Conservation (phyloP, 2,329 filamentous ascomycete genomes). For the Lizonia empirigonia region DNA sequence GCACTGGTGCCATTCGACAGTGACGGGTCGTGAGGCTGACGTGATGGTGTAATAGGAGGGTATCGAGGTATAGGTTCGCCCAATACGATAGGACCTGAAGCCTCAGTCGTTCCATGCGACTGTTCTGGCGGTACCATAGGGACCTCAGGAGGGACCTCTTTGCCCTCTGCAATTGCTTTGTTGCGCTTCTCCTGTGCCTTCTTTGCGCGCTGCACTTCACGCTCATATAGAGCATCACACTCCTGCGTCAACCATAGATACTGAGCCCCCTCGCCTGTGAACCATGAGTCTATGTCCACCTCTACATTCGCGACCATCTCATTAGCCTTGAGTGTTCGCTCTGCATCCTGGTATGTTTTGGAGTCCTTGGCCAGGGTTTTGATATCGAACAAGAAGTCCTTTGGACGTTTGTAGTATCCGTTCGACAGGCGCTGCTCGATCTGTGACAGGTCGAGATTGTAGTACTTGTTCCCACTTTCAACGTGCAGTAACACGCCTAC, state of each 20-base stretch:
- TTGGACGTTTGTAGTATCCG: slow-evolving; percentile 89
- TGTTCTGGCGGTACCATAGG: slow-evolving; percentile 50
- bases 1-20: slow-evolving; percentile 63
- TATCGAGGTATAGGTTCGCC: slow-evolving; percentile 65
- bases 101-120: slow-evolving; percentile 52
- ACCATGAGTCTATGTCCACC: slow-evolving; percentile 83
- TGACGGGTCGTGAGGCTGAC: slow-evolving; percentile 54
- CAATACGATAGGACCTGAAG: slow-evolving; percentile 57
- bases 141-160: slow-evolving; percentile 49
- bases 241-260: slow-evolving; percentile 53
- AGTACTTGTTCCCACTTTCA: slow-evolving; percentile 82
- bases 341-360: slow-evolving; percentile 78
- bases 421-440: slow-evolving; percentile 98
- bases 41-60: slow-evolving; percentile 52
- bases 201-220: slow-evolving; percentile 68
- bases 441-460: slow-evolving; percentile 89
- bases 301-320: slow-evolving; percentile 93
- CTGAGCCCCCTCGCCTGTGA: slow-evolving; percentile 62
- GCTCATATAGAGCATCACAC: slow-evolving; percentile 79
- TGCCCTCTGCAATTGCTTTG: slow-evolving; percentile 44
- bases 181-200: slow-evolving; percentile 63
- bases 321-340: slow-evolving; percentile 83
- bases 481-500: slow-evolving; percentile 77
- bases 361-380: slow-evolving; percentile 84
- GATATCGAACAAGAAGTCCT: slow-evolving; percentile 88